Conservation (phyloP, 2,329 filamentous ascomycete genomes). For the Fusarium denticulatum region DNA sequence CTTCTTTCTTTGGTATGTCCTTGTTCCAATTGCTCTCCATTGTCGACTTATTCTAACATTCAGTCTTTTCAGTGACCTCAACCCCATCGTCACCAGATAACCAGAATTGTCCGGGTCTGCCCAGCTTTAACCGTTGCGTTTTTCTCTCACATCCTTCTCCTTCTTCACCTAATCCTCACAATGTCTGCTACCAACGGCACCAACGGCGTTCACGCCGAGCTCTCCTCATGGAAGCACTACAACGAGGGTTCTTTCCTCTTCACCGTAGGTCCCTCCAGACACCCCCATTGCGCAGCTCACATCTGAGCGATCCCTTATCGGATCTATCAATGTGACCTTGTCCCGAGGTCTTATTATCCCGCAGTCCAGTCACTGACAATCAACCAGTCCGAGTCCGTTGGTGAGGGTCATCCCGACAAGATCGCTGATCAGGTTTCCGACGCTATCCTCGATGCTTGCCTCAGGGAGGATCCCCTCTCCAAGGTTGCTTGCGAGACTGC, state of each 20-base stretch:
- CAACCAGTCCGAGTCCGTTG: slow-evolving; percentile 82
- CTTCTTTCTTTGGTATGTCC: slow-evolving; percentile 18
- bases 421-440: slow-evolving; percentile 99
- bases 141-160: slow-evolving; percentile 24
- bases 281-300: neutral
- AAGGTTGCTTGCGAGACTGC: slow-evolving; percentile 99
- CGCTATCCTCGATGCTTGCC: slow-evolving; percentile 97
- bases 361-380: slow-evolving; percentile 38
- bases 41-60: slow-evolving; percentile 29
- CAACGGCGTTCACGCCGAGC: slow-evolving; percentile 51
- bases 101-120: slow-evolving; percentile 35
- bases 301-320: neutral
- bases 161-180: slow-evolving; percentile 51
- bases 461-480: slow-evolving; percentile 93
- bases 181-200: slow-evolving; percentile 64
- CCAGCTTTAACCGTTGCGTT: slow-evolving; percentile 37
- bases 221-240: slow-evolving; percentile 57
- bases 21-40: slow-evolving; percentile 4
- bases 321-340: neutral
- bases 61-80: slow-evolving; percentile 34
- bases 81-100: slow-evolving; percentile 32
- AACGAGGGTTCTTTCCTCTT: slow-evolving; percentile 82
- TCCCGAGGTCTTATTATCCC: slow-evolving; percentile 10
- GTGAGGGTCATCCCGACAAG: slow-evolving; percentile 94
- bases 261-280: slow-evolving; percentile 64